phyloP scores from a whole-genome alignment of 139 green algal genomes.

The Gonium pectorale region DNA sequence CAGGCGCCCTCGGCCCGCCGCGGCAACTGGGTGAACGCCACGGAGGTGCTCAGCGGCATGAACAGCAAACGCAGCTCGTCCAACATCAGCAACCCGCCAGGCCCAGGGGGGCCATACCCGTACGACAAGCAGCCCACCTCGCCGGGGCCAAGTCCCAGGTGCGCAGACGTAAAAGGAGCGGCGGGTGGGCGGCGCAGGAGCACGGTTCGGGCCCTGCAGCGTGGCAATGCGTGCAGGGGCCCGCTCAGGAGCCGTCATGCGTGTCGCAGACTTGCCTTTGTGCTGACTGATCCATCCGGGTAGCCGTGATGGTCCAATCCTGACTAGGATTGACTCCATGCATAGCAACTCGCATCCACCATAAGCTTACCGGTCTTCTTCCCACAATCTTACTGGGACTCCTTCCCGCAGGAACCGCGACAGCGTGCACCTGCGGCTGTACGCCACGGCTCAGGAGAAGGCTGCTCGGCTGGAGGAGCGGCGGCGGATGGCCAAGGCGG shows the following conservation, averaged over 20 bases:
- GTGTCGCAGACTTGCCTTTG: too few species aligned
- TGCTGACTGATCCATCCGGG: not conserved
- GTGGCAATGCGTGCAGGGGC: too few species aligned
- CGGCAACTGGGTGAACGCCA: slow-evolving; percentile 39
- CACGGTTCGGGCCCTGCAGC: too few species aligned
- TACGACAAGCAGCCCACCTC: not conserved
- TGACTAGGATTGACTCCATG: too few species aligned
- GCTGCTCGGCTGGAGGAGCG: slow-evolving; percentile 62
- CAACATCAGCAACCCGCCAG: not conserved
- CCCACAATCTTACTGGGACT: too few species aligned
- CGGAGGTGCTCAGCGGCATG: slow-evolving; percentile 18
- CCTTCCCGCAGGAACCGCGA: slow-evolving; percentile 16
- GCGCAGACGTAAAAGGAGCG: too few species aligned
- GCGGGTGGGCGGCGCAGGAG: too few species aligned
- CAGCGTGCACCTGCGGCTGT: slow-evolving; percentile 67
- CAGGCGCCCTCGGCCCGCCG: slow-evolving; percentile 13
- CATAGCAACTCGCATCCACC: too few species aligned
- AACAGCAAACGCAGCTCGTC: slow-evolving; percentile 39
- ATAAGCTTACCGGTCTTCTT: too few species aligned
- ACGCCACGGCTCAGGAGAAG: slow-evolving; percentile 62
- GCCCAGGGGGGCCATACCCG: not conserved
- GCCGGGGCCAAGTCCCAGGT: slow-evolving; percentile 28
- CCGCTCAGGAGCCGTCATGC: too few species aligned
- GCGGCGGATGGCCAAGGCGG: slow-evolving; percentile 46
- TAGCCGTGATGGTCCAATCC: too few species aligned